Evolutionary conservation across 331 rosid genomes (phyloP), one percentile per base, ranked within the genome.

Genomic region (Pyracantha coccinea): DNA sequence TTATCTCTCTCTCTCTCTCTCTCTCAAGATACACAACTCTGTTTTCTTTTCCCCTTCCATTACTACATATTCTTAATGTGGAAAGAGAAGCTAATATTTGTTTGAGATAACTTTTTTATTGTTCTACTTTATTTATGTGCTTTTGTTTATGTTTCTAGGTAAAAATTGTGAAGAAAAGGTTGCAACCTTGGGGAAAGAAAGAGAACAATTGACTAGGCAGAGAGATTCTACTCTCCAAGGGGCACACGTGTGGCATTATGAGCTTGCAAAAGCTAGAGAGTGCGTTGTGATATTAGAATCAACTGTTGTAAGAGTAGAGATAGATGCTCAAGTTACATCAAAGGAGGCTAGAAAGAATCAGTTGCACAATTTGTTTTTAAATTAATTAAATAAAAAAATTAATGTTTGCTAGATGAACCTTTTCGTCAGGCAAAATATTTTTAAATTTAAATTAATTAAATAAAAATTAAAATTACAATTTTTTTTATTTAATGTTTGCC

Each of bases 231-330:
- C 99, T 50, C 72, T 79, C 75, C 89, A 83, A 80, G 99, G 92
- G 89, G 93, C 92, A 62, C 83, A 85, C 84, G 85, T 94, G 97
- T 94, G 99, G 99, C 95, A 97, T 41, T 78, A 93, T 6, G 97
- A 94, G 84, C 93, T 94, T 64, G 99, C 87, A 60, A 94, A 94
- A 89, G 97, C 99, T 74, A 89, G 99, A 80, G 99, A 94, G 68
- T 91, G 85, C 66, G 97, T 72, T 38, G 97, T 90, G 74, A 90
- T 92, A 76, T 86, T 84, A 80, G 99, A 94, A 90, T 97, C 92
- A 64, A 81, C 92, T 64, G 90, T 92, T n/a, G 88, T 89, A 75
- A 84, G 99, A 79, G 97, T 97, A 0, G 97, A 85, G 80, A 89
- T 90, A 73, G 83, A 83, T 73, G 91, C 96, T 50, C 93, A 87